Evolutionary conservation across 106 monocot species (phyloP).

Genomic region (Gastrodia elata): DNA sequence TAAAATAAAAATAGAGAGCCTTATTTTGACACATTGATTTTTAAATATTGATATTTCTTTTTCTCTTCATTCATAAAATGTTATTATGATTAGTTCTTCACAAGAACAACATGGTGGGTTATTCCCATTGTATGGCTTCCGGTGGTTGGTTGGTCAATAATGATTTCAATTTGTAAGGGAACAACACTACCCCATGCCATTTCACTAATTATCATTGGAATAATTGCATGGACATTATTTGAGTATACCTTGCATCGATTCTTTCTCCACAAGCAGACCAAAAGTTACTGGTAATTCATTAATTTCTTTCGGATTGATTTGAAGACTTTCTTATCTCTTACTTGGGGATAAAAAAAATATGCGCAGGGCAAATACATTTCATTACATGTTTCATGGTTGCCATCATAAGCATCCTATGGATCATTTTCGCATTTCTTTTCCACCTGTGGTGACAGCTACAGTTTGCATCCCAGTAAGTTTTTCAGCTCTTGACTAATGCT

Average conservation of each 20-base stretch:
- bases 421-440: slow-evolving; percentile 81
- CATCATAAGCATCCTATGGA: slow-evolving; percentile 99
- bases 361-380: slow-evolving; percentile 77
- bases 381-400: slow-evolving; percentile 96
- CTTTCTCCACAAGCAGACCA: slow-evolving; percentile 82
- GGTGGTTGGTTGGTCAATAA: slow-evolving; percentile 50
- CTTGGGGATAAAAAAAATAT: not conserved
- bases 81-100: slow-evolving; percentile 33
- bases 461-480: slow-evolving; percentile 54
- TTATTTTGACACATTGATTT: not conserved
- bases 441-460: slow-evolving; percentile 76
- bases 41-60: not conserved
- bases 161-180: slow-evolving; percentile 50
- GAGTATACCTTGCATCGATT: slow-evolving; percentile 89
- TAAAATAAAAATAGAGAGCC: not conserved
- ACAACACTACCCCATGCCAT: slow-evolving; percentile 29
- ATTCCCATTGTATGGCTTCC: slow-evolving; percentile 84
- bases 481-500: not conserved
- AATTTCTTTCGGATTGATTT: not conserved
- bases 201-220: slow-evolving; percentile 36
- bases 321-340: not conserved
- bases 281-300: slow-evolving; percentile 56
- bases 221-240: slow-evolving; percentile 72
- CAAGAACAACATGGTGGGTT: slow-evolving; percentile 74
- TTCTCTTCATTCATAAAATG: not conserved